Conservation (phyloP, 192 early-diverging fungal species). For the Funneliformis geosporum region DNA sequence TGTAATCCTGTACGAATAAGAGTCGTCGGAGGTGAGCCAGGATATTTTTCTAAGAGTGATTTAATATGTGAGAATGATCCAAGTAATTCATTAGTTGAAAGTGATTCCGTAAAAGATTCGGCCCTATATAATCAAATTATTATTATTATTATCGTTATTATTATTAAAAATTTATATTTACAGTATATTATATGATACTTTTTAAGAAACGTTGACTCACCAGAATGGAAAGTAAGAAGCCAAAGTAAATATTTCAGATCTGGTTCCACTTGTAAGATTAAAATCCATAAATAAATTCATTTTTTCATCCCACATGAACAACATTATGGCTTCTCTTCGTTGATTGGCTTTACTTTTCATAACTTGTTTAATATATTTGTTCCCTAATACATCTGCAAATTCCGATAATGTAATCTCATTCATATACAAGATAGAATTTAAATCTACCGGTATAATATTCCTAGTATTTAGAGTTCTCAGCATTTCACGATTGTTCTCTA, state of each 20-base stretch:
- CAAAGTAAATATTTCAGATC: conserved; percentile 44
- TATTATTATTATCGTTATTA: neutral
- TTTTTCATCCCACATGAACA: conserved; percentile 53
- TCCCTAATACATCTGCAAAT: conserved; percentile 28
- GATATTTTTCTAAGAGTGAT: conserved; percentile 42
- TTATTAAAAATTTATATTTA: neutral
- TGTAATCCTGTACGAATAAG: conserved; percentile 60
- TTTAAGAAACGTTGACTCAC: conserved; percentile 36
- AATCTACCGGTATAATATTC: conserved; percentile 64
- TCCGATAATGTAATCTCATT: conserved; percentile 50
- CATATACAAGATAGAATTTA: conserved; percentile 69
- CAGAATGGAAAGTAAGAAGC: conserved; percentile 68
- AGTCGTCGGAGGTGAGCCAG: conserved; percentile 67
- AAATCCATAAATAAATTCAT: conserved; percentile 58
- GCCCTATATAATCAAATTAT: conserved; percentile 17
- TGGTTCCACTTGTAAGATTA: conserved; percentile 43
- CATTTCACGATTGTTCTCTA: conserved; percentile 32
- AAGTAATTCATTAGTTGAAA: conserved; percentile 31
- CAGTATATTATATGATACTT: too few species aligned
- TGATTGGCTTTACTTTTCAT: conserved; percentile 41
- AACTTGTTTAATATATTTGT: conserved; percentile 12
- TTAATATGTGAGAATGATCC: conserved; percentile 47
- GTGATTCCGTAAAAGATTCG: conserved; percentile 31
- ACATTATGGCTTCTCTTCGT: conserved; percentile 51
- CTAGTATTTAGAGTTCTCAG: conserved; percentile 58